Percentiles rank a stretch among this genome's conserved stretches.
phyloP scores from a whole-genome alignment of 2,329 filamentous ascomycete species.

The Pseudocercospora eumusae region DNA sequence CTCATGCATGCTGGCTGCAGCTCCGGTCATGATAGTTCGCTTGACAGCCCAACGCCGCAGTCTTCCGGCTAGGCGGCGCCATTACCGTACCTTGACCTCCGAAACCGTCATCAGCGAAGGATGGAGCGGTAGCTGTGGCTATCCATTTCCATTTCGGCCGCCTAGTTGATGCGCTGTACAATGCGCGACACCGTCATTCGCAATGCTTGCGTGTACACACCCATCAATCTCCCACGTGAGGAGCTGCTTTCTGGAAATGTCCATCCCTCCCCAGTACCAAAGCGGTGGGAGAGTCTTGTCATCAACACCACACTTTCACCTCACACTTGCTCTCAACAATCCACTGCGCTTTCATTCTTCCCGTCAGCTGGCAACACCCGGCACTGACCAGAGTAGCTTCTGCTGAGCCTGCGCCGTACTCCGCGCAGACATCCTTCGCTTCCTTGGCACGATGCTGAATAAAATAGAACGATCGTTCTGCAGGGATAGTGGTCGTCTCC shows the following conservation, averaged over 20 bases:
- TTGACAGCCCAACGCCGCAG: constrained; percentile 9
- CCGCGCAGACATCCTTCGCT: constrained; percentile 12
- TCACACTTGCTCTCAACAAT: not conserved
- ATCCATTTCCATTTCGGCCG: not conserved
- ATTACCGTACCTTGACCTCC: not conserved
- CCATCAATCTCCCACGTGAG: constrained; percentile 7
- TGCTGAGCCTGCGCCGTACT: not conserved
- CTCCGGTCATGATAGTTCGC: not conserved
- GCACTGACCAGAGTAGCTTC: not conserved
- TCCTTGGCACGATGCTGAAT: constrained; percentile 11
- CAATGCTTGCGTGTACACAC: constrained; percentile 1
- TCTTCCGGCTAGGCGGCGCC: constrained; percentile 7
- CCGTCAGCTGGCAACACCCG: not conserved
- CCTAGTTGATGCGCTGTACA: constrained; percentile 2
- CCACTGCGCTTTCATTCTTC: not conserved
- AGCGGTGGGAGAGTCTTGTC: not conserved
- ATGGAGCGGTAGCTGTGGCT: not conserved
- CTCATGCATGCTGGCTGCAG: constrained; percentile 3
- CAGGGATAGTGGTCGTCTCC: constrained; percentile 10
- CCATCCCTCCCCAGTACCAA: not conserved
- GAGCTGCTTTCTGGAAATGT: not conserved
- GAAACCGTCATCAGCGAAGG: constrained; percentile 4
- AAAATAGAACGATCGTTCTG: constrained; percentile 20
- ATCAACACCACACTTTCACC: not conserved
- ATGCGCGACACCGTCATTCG: constrained; percentile 6